phyloP scores from a whole-genome alignment of 1,284 basidiomycete species.

The Trichosporon faecale region DNA sequence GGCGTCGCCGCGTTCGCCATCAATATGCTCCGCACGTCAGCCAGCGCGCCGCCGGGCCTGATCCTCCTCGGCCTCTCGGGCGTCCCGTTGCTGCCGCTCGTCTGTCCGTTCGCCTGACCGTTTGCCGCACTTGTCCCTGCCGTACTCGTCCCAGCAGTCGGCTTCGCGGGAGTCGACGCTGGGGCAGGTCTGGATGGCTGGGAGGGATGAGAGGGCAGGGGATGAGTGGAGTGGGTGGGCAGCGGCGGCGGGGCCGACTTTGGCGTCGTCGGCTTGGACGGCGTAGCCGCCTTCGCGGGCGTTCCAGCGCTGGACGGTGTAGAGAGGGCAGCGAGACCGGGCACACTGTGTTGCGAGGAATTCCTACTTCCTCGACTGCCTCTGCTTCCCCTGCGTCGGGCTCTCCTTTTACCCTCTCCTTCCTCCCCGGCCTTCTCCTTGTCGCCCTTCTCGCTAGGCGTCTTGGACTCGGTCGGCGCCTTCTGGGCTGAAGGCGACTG shows the following conservation, averaged over 20 bases:
- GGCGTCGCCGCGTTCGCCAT: conserved; percentile 3
- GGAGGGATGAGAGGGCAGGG: no score
- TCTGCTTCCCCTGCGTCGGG: not conserved
- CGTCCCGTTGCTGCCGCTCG: not conserved
- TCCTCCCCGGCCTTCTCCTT: not conserved
- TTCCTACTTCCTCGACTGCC: not conserved
- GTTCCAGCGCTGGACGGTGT: not conserved
- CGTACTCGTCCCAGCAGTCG: not conserved
- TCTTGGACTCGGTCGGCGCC: not conserved
- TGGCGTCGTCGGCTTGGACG: not conserved
- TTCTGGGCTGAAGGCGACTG: not conserved
- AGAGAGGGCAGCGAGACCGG: not conserved
- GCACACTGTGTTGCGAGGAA: not conserved
- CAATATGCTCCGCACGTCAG: not conserved
- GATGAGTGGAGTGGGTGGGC: not conserved
- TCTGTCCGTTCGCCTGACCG: not conserved
- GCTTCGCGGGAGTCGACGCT: not conserved
- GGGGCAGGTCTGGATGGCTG: not conserved
- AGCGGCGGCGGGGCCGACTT: not conserved
- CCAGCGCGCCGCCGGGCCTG: not conserved
- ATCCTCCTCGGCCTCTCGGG: not conserved
- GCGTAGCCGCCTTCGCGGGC: no score
- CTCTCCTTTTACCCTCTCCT: not conserved
- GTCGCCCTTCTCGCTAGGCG: not conserved
- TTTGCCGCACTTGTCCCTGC: not conserved